Conservation (phyloP, 805 yeast genomes). For the Saccharomycopsis microspora region DNA sequence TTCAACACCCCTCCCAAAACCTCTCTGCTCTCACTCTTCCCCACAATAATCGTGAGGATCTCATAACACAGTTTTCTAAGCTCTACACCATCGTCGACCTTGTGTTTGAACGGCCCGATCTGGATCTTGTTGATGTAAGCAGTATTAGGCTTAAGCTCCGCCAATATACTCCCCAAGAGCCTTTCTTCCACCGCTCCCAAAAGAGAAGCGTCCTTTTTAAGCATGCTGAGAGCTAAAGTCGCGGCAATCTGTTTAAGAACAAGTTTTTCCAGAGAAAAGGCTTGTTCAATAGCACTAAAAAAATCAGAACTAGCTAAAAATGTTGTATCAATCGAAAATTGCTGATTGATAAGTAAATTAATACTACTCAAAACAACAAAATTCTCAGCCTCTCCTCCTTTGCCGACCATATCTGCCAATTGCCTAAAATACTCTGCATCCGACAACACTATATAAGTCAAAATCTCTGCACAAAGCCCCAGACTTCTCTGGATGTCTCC, state of each 20-base stretch:
- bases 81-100: constrained; percentile 67
- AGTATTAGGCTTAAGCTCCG: constrained; percentile 42
- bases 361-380: constrained; percentile 5
- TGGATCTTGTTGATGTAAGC: constrained; percentile 54
- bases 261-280: constrained; percentile 28
- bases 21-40: neutral
- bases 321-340: constrained; percentile 20
- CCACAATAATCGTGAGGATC: constrained; percentile 28
- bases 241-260: constrained; percentile 51
- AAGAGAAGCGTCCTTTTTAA: constrained; percentile 27
- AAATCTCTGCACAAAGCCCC: constrained; percentile 19
- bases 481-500: constrained; percentile 13
- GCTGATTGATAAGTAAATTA: constrained; percentile 6
- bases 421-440: neutral
- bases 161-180: constrained; percentile 19
- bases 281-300: constrained; percentile 17
- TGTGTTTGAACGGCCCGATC: constrained; percentile 83
- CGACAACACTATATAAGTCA: constrained; percentile 17
- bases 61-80: constrained; percentile 66
- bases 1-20: neutral
- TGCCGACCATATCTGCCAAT: neutral
- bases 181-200: too few relatives aligned
- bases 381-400: neutral
- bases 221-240: constrained; percentile 44
- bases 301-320: constrained; percentile 18